Conservation (phyloP, 768 basidiomycete genomes). For the Gymnopilus junonius region DNA sequence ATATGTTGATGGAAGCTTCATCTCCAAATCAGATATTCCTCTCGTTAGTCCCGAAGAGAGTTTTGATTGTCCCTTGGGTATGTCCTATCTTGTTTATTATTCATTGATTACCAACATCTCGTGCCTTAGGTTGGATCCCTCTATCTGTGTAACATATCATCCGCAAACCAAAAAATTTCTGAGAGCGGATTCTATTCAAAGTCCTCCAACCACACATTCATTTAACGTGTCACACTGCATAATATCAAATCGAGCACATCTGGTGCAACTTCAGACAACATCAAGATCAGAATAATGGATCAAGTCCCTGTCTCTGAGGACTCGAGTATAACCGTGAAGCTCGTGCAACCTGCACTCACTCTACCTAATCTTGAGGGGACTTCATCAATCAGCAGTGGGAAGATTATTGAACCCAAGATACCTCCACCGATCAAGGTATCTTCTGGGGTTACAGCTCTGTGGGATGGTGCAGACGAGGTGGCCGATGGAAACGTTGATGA, state of each 20-base stretch:
- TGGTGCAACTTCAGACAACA: not conserved
- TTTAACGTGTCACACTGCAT: conserved; percentile 41
- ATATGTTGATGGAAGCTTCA: conserved; percentile 61
- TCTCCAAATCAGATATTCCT: conserved; percentile 49
- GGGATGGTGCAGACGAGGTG: conserved; percentile 39
- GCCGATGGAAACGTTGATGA: conserved; percentile 22
- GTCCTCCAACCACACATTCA: conserved; percentile 31
- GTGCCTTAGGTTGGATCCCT: conserved; percentile 39
- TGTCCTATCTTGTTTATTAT: conserved; percentile 10
- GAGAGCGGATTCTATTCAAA: conserved; percentile 40
- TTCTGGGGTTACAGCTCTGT: conserved; percentile 35
- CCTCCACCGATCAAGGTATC: conserved; percentile 29
- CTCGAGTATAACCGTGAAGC: conserved; percentile 44
- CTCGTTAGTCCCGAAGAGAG: conserved; percentile 46
- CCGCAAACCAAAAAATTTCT: conserved; percentile 36
- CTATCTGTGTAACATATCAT: conserved; percentile 45
- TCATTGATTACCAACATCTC: not conserved
- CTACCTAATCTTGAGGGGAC: conserved; percentile 22
- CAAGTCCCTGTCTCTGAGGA: conserved; percentile 43
- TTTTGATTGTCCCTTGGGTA: conserved; percentile 53
- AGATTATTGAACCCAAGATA: conserved; percentile 6
- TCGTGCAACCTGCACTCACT: conserved; percentile 35
- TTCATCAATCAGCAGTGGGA: not conserved
- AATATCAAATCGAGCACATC: conserved; percentile 39
- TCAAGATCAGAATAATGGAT: conserved; percentile 40